Conservation (phyloP, 1,284 basidiomycete genomes). For the Leccinum pachyderme region DNA sequence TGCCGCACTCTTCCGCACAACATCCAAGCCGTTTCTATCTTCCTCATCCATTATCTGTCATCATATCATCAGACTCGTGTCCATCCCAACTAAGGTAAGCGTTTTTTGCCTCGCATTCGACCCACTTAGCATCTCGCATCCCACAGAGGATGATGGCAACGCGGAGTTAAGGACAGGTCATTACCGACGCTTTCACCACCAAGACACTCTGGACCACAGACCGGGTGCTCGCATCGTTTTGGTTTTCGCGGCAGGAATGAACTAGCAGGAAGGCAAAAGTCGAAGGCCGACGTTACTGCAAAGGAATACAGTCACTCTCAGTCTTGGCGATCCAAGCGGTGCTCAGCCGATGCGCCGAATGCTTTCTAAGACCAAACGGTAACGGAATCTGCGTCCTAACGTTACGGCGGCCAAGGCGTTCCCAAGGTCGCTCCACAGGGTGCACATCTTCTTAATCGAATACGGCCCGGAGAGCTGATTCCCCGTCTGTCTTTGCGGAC, state of each 20-base stretch:
- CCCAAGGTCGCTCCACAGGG: constrained; percentile 49
- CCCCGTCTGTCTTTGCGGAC: constrained; percentile 42
- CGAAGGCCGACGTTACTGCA: constrained; percentile 49
- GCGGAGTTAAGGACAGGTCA: constrained; percentile 82
- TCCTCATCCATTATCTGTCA: constrained; percentile 2
- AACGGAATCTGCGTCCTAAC: constrained; percentile 43
- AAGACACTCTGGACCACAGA: constrained; percentile 87
- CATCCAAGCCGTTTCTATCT: neutral
- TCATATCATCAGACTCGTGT: constrained; percentile 64
- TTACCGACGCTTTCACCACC: constrained; percentile 74
- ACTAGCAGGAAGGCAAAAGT: constrained; percentile 63
- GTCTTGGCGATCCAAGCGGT: constrained; percentile 63
- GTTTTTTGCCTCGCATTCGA: constrained; percentile 1
- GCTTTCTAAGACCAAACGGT: constrained; percentile 76
- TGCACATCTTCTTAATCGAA: constrained; percentile 50
- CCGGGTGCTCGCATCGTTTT: constrained; percentile 45
- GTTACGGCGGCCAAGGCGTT: constrained; percentile 33
- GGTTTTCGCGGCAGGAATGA: constrained; percentile 38
- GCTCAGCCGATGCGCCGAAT: constrained; percentile 66
- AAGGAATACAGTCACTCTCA: constrained; percentile 42
- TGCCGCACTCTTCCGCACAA: neutral
- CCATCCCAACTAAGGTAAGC: constrained; percentile 59
- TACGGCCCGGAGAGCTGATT: constrained; percentile 40
- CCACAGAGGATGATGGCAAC: constrained; percentile 72
- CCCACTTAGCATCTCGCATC: constrained; percentile 1